Base-by-base conservation (phyloP, 1,284 basidiomycete species). In the Tilletia indica region DNA sequence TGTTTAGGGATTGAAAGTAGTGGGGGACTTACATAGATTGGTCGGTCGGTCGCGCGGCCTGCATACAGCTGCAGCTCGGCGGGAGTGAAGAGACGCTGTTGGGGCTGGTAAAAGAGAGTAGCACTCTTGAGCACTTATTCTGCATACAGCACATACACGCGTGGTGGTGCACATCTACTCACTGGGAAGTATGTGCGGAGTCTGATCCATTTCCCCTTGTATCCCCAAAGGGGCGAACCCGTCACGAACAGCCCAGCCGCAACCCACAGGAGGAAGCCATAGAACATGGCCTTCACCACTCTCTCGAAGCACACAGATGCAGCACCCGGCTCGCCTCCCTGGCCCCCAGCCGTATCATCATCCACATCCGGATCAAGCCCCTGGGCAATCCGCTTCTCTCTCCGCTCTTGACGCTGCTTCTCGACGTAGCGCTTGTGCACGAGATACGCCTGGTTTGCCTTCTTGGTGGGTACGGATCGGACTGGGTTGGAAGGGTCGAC, bases 21-120 rank as follows among this genome's bases (percentile, higher is more conserved):
- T 11, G 16, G 45, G n/a, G n/a, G 66, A 74, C 92, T 93, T 70
- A 97, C 86, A 86, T 94, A 97, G 68, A 96, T 86, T 21, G 94
- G 93, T 79, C 87, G 89, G 48, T 86, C 86, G n/a, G 87, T 85
- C 72, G 90, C 87, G 38, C 85, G 85, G 51, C 96, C 96, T 83
- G 96, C 91, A 85, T 89, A 94, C 74, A 88, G 86, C 34, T 89
- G 86, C 47, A 99, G 87, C 74, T 89, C 84, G 0, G 85, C 80
- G 80, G 92, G 91, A 54, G 92, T 91, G 84, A 93, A 93, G 58
- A 92, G 85, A 42, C 89, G 87, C 79, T 91, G 88, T 75, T 88
- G 87, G 68, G 86, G 84, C 88, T 90, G 25, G 25, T 31, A 31
- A 31, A 31, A 31, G 25, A 31, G 25, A 31, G 25, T 31, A 31